phyloP scores from a whole-genome alignment of 2,329 filamentous ascomycete species.

The Cylindrodendrum hubeiense region DNA sequence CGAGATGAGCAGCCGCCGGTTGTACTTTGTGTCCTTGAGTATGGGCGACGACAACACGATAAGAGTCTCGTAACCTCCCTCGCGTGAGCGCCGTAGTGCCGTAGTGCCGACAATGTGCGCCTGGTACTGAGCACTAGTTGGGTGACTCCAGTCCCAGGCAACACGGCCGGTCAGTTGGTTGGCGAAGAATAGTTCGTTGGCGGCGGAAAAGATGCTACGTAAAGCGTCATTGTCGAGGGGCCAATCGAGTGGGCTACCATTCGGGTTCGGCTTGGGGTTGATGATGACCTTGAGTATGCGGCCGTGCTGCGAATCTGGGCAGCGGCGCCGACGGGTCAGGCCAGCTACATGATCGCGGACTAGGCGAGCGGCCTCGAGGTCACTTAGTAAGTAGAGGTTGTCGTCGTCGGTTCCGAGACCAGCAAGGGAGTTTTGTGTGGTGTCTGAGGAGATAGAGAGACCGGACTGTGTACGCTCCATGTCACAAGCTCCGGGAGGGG shows the following conservation, averaged over 20 bases:
- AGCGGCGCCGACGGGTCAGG: conserved; percentile 55
- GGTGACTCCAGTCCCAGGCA: conserved; percentile 71
- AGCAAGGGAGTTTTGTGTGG: conserved; percentile 46
- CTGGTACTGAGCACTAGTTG: conserved; percentile 62
- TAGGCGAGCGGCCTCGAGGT: conserved; percentile 61
- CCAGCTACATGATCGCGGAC: conserved; percentile 62
- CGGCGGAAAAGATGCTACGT: conserved; percentile 69
- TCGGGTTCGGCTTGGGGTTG: conserved; percentile 55
- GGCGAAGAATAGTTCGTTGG: conserved; percentile 73
- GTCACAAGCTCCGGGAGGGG: conserved; percentile 35
- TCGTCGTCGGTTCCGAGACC: conserved; percentile 44
- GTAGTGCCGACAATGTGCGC: conserved; percentile 73
- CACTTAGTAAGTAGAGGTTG: conserved; percentile 54
- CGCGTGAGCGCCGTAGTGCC: conserved; percentile 62
- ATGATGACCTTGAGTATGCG: conserved; percentile 71
- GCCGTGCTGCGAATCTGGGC: conserved; percentile 64
- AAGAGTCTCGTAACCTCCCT: conserved; percentile 70
- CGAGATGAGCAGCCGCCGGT: conserved; percentile 71
- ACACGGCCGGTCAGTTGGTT: conserved; percentile 69
- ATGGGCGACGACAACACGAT: conserved; percentile 72
- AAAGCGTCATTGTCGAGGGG: conserved; percentile 69
- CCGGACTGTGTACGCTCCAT: conserved; percentile 65
- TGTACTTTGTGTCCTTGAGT: conserved; percentile 67
- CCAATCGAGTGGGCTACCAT: conserved; percentile 56
- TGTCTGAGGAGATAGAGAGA: conserved; percentile 60